These are phyloP conservation scores for Melastoma candidum DNA, from an alignment of 441 rosid genomes.

Conservation along the genomic window DNA sequence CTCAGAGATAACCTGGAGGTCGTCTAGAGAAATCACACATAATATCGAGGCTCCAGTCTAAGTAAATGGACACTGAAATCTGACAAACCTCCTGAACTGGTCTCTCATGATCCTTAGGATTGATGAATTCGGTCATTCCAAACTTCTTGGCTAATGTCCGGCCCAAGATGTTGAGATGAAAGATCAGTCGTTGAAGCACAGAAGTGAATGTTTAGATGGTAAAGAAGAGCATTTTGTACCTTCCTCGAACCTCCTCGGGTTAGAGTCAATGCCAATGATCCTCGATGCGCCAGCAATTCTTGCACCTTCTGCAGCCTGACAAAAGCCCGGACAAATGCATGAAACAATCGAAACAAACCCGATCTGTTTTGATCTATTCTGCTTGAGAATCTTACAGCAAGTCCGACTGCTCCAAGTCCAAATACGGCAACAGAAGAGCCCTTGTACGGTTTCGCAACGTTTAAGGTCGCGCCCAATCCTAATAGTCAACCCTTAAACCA, in stretches of 20 bases:
- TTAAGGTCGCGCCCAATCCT: constrained; percentile 8
- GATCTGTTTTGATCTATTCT: not conserved
- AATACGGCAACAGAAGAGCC: constrained; percentile 8
- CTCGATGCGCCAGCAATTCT: constrained; percentile 54
- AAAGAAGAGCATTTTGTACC: not conserved
- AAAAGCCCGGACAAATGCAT: not conserved
- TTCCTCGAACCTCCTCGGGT: constrained; percentile 26
- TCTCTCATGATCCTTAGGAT: constrained; percentile 22
- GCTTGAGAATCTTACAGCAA: not conserved
- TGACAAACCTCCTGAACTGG: constrained; percentile 65
- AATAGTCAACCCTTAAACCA: not conserved
- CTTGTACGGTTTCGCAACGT: not conserved
- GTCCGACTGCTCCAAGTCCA: constrained; percentile 4
- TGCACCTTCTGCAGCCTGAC: constrained; percentile 10
- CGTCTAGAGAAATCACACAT: not conserved
- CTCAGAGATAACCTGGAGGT: constrained; percentile 26
- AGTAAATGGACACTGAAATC: not conserved
- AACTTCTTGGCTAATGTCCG: constrained; percentile 4
- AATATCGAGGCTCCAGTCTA: not conserved
- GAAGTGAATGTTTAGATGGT: not conserved
- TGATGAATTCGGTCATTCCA: constrained; percentile 1
- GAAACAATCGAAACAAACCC: not conserved
- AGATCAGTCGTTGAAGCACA: not conserved
- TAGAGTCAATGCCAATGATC: constrained; percentile 79
- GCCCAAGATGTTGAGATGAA: not conserved